Evolutionary conservation across 441 rosid species (phyloP).

Genomic region (Monsonia emarginata): DNA sequence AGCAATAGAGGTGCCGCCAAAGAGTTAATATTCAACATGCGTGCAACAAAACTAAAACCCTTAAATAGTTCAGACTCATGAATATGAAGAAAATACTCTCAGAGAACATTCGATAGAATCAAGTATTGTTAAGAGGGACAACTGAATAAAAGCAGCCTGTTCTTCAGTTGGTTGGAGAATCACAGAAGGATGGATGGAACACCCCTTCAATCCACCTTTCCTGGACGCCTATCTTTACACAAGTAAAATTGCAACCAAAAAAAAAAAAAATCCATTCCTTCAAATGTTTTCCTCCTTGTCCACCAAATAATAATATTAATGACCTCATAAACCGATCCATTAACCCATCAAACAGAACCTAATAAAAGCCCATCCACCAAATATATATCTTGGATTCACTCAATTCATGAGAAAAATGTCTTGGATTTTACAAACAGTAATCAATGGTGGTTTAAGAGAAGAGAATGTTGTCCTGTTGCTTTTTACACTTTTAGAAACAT

Average conservation of each 20-base stretch:
- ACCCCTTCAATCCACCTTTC: neutral
- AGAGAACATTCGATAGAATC: neutral
- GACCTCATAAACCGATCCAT: neutral
- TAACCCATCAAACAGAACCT: neutral
- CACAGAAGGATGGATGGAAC: neutral
- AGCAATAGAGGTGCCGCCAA: conserved; percentile 2
- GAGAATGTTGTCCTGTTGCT: neutral
- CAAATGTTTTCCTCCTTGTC: neutral
- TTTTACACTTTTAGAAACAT: neutral
- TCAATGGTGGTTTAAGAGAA: neutral
- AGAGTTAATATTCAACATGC: neutral
- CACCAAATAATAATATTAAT: neutral
- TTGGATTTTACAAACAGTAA: neutral
- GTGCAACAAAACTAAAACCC: neutral
- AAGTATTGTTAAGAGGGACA: neutral
- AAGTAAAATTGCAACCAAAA: neutral
- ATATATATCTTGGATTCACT: neutral
- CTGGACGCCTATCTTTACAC: neutral
- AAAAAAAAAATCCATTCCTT: too few species aligned
- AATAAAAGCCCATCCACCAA: neutral
- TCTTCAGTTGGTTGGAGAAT: neutral
- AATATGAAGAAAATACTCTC: neutral
- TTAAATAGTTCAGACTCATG: neutral
- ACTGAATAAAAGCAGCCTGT: neutral
- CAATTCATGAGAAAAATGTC: neutral